Evolutionary conservation across 2,329 filamentous ascomycete genomes (phyloP).

Genomic region (Fulvia fulva): DNA sequence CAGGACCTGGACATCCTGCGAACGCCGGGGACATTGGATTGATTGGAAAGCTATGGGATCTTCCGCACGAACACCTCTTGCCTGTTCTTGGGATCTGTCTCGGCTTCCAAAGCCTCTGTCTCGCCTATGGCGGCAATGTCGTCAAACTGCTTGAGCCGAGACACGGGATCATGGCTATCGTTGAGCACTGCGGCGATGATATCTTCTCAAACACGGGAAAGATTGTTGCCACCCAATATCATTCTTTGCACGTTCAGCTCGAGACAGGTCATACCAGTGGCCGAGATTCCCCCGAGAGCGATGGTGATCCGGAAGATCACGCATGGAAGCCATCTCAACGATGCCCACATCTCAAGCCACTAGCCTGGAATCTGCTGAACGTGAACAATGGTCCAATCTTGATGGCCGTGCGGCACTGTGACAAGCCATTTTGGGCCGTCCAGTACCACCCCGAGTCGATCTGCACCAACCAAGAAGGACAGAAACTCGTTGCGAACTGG

Average conservation of each 20-base stretch:
- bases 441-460: slow-evolving; percentile 91
- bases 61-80: slow-evolving; percentile 56
- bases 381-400: slow-evolving; percentile 55
- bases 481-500: slow-evolving; percentile 68
- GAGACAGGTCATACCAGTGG: slow-evolving; percentile 31
- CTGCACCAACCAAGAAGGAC: slow-evolving; percentile 68
- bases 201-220: slow-evolving; percentile 61
- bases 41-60: slow-evolving; percentile 70
- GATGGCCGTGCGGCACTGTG: slow-evolving; percentile 70
- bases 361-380: slow-evolving; percentile 48
- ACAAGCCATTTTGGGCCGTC: slow-evolving; percentile 75
- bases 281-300: slow-evolving; percentile 32
- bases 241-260: slow-evolving; percentile 55
- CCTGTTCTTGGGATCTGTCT: slow-evolving; percentile 87
- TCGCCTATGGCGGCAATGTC: slow-evolving; percentile 64
- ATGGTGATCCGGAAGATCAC: neutral
- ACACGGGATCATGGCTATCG: slow-evolving; percentile 73
- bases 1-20: slow-evolving; percentile 79
- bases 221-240: slow-evolving; percentile 73
- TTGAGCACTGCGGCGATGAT: slow-evolving; percentile 58
- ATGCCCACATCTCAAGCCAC: slow-evolving; percentile 39
- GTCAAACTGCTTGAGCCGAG: slow-evolving; percentile 65
- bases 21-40: slow-evolving; percentile 74
- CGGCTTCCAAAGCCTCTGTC: slow-evolving; percentile 78
- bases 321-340: slow-evolving; percentile 38